Conservation (phyloP, 108 stramenopile genomes). For the Fistulifera pelliculosa region DNA sequence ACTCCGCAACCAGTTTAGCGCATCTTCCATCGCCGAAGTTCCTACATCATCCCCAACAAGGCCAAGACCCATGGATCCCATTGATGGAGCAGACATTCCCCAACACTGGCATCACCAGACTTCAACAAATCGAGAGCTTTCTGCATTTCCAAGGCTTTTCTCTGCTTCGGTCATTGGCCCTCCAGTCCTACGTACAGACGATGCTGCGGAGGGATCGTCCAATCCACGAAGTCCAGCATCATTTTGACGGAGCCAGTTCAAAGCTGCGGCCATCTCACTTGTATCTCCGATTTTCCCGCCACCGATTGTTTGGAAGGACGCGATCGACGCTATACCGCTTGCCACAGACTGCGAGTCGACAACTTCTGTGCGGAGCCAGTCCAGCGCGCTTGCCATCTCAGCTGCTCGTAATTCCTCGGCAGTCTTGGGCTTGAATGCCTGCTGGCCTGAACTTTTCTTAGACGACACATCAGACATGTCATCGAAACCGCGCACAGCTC, state of each 20-base stretch:
- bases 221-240: slow-evolving; percentile 1
- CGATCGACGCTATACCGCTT: not conserved
- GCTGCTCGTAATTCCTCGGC: slow-evolving; percentile 1
- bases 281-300: slow-evolving; percentile 7
- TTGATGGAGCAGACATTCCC: slow-evolving; percentile 13
- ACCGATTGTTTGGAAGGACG: slow-evolving; percentile 8
- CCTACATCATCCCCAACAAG: not conserved
- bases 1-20: slow-evolving; percentile 4
- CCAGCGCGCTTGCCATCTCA: slow-evolving; percentile 32
- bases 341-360: slow-evolving; percentile 12
- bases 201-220: slow-evolving; percentile 14
- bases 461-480: slow-evolving; percentile 1
- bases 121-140: slow-evolving; percentile 24
- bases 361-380: slow-evolving; percentile 31
- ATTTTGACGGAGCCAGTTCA: slow-evolving; percentile 28
- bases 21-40: slow-evolving; percentile 2
- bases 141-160: slow-evolving; percentile 15
- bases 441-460: not conserved
- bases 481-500: slow-evolving; percentile 10
- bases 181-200: not conserved
- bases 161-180: slow-evolving; percentile 5
- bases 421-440: not conserved
- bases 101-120: slow-evolving; percentile 11
- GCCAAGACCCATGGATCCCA: not conserved
- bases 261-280: slow-evolving; percentile 21